Evolutionary conservation across 352 stramenopile genomes (phyloP), one percentile per base, ranked within the genome.

Genomic region (Blastocystis sp.): DNA sequence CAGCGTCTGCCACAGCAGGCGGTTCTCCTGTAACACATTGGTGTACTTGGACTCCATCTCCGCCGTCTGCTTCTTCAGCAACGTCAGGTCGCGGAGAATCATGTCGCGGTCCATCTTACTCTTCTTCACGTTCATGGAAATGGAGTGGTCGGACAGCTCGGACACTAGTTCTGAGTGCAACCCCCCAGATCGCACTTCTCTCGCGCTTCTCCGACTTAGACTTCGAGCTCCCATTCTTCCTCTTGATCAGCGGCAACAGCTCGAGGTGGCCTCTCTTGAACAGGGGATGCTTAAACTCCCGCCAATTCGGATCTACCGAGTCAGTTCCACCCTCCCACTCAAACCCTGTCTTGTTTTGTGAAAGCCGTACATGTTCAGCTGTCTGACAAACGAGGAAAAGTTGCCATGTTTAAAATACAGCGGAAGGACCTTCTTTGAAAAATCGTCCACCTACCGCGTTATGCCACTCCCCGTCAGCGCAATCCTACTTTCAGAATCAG

Each of bases 381-480:
- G 94, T n/a, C 94, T 92, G 79, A 96, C 93, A 88, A 96, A 96
- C 52, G 92, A 95, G 62, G 92, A 94, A 81, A 96, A 96, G 88
- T 96, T 96, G 88, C 92, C 92, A 91, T 96, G 94, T 90, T 96
- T 96, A 90, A 96, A 96, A 91, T 95, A 96, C 40, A 91, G 89
- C 1, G 94, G 94, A 89, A 96, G 94, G 23, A 96, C 92, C 86
- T 92, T 90, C 86, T 94, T 92, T 0, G 93, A 93, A 89, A 96
- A 96, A 45, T 91, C 91, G 34, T 91, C 89, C 2, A 93, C 92
- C 86, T 94, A 92, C 89, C 23, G 52, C 7, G 2, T 56, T 38
- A 61, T 10, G n/a, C 40, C 61, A 60, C 38, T 5, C 3, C 0
- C n/a, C 62, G 21, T n/a, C 1, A 69, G 62, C 65, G 14, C 19